A percentile compares a stretch with the other conserved stretches of the same genome.
phyloP scores from a whole-genome alignment of 106 monocot species.

The Acorus gramineus region DNA sequence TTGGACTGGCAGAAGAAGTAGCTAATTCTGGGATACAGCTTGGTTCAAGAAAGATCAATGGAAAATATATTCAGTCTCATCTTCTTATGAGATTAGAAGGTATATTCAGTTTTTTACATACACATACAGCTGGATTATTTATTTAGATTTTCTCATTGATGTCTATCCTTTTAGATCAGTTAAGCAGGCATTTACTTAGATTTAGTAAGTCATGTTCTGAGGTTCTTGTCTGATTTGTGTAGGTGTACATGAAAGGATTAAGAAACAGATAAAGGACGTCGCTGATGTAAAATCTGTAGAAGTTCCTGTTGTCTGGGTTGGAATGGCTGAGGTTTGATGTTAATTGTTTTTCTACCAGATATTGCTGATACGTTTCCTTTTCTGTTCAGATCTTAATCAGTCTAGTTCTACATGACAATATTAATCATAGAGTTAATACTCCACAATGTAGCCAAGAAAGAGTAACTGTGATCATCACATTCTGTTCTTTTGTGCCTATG shows the following conservation, averaged over 20 bases:
- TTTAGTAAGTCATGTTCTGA: background rate
- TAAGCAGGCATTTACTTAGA: background rate
- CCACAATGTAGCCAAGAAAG: no score
- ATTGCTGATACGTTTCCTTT: no score
- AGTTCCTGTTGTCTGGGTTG: constrained; percentile 20
- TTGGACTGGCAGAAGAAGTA: constrained; percentile 66
- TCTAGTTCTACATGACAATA: no score
- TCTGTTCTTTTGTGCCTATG: background rate
- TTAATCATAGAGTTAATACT: no score
- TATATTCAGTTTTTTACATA: constrained; percentile 5
- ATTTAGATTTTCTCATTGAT: background rate
- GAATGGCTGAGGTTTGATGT: constrained; percentile 75
- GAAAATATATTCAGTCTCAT: constrained; percentile 72
- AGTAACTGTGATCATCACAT: no score
- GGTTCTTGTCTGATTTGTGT: background rate
- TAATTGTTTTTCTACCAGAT: background rate
- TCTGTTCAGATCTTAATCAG: no score
- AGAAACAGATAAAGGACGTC: constrained; percentile 21
- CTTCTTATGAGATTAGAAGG: constrained; percentile 71
- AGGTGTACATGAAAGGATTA: constrained; percentile 30
- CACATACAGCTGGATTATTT: background rate
- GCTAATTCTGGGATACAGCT: constrained; percentile 25
- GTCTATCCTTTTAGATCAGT: background rate
- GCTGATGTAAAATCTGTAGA: constrained; percentile 15
- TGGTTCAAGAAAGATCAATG: constrained; percentile 69